Evolutionary conservation across 106 monocot species (phyloP), one percentile per base, ranked within the genome.

Genomic region (Xerophyta viscosa): DNA sequence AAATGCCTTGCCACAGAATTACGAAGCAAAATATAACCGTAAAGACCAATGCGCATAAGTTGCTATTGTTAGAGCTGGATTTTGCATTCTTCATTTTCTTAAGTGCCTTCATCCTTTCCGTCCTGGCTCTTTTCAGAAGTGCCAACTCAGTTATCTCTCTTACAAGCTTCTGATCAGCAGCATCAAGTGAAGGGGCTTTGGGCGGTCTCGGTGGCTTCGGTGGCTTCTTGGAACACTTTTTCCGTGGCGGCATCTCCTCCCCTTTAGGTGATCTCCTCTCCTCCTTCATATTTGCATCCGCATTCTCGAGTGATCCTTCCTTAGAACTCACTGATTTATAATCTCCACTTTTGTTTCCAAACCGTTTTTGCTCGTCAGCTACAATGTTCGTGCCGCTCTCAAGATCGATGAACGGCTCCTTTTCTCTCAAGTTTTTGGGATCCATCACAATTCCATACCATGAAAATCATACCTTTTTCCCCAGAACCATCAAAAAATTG

Each of bases 1-100:
- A n/a, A 46, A 63, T 74, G 85, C 90, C 90, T 77, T 84, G 77
- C 90, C 84, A 85, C 2, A 85, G 24, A 26, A 91, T 69, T 14
- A 91, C 66, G 4, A 84, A 24, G 66, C 80, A 81, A 60, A 85
- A 81, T 31, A 81, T 18, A 61, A 84, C 18, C 15, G 90, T 75
- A 37, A 91, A 56, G 56, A 66, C 18, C 39, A 77, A 49, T 13
- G 83, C 71, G 27, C 74, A 58, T 25, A 70, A 52, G 24, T 54
- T 74, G 65, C 55, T 67, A 18, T 31, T 64, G 19, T 46, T 46
- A 3, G 67, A 55, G 3, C 66, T 28, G 0, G 66, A 18, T 25
- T 69, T 74, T 1, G 67, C 57, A 70, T 77, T 78, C 75, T 84
- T 91, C 50, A 66, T 65, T 63, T 63, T 85, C 56, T 74, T 88